Evolutionary conservation across 2,329 filamentous ascomycete genomes (phyloP), one percentile per base, ranked within the genome.

Genomic region (Lizonia empirigonia): DNA sequence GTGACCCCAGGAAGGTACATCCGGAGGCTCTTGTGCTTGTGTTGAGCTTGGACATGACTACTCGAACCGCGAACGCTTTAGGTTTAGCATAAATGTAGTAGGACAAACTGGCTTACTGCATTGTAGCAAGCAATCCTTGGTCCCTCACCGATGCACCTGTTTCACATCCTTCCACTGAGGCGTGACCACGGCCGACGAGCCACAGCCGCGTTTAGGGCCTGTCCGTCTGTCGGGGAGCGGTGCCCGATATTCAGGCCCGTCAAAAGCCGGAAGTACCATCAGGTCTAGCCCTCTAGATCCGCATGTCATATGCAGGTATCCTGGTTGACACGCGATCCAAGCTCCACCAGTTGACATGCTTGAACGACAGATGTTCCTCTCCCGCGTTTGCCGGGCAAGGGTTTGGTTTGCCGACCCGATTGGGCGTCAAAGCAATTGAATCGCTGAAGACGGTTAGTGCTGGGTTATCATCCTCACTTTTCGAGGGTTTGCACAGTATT

Each of bases 81-180:
- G 63, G 55, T 34, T 53, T 58, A 58, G 55, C 51, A 53, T 50
- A 45, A 53, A 65, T 22, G 41, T 37, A 42, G 59, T 69, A 63
- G 53, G 60, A 67, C 63, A 64, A 55, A 61, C 62, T 69, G 64
- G 59, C 55, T 56, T 65, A 60, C 51, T 59, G 49, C 41, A 56
- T 50, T 60, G 49, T 59, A 63, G 62, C 57, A 57, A 58, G 55
- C 58, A 54, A 36, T 61, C 35, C 52, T 67, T 64, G 60, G 53
- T 58, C 60, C 62, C 58, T 67, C 62, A 65, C 64, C 65, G 63
- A 63, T 53, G 62, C 61, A 61, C 56, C 53, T 55, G 61, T 58
- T 63, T 60, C 61, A 61, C 64, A 61, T 53, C 52, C 53, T 51
- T 57, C 44, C 63, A 53, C 60, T 58, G 56, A 46, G 41, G 55